Base-by-base conservation (phyloP, 768 basidiomycete species). In the Chalciporus piperatus region DNA sequence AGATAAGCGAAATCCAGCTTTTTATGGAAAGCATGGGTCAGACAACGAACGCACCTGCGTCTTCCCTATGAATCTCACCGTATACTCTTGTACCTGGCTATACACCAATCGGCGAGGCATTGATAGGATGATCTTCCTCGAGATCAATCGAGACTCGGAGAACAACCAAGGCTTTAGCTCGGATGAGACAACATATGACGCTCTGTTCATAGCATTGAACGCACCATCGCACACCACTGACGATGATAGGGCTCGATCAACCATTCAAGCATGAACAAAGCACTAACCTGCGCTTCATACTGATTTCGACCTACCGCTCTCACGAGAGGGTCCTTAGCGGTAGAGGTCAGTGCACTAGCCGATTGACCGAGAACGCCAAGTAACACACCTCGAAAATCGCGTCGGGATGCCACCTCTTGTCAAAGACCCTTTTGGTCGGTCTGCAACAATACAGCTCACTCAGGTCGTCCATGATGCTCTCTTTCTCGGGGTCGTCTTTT, bases 11-110 rank as follows among this genome's bases (percentile, higher is more conserved):
- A 22, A 13, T 12, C 25, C 22, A 47, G 14, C 25, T 14, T n/a
- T 30, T 37, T 4, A 32, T 32, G 5, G 8, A 37, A 6, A 37
- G 35, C 9, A 37, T 19, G 30, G 8, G 30, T 42, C 2, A 3
- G 32, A n/a, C 23, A 23, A 14, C 16, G 20, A 2, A 43, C 70
- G 17, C 41, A 80, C 82, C 70, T 78, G 84, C 67, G 78, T 81
- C 39, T 62, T 68, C 6, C 77, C 77, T 14, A 81, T 55, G 22
- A 79, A 65, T 20, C 79, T 76, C n/a, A 74, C 53, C 6, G 78
- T 82, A 63, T 87, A 89, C 57, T 78, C 77, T 56, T 84, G 84
- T 11, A 68, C 76, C 61, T 87, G 82, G 27, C 74, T 70, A 57
- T 76, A 83, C 9, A 85, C 75, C 9, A 87, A 64, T 22, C 79